Conservation (phyloP, 192 early-diverging fungal species). For the Powellomyces hirtus region DNA sequence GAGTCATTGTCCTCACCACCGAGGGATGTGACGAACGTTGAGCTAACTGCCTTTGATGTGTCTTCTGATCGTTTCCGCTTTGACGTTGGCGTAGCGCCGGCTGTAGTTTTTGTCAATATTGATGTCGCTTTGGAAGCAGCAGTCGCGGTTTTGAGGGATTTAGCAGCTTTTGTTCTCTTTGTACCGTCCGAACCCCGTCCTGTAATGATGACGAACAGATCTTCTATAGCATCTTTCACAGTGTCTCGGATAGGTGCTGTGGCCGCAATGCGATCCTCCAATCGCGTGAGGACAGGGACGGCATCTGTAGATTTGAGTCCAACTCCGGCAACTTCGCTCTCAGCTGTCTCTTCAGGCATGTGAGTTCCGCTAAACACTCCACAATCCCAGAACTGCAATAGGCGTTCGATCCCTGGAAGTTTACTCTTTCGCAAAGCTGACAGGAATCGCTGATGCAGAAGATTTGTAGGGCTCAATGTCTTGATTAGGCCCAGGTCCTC, state of each 20-base stretch:
- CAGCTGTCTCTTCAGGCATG: not conserved
- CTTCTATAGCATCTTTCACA: conserved; percentile 12
- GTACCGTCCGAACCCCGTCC: not conserved
- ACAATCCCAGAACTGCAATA: not conserved
- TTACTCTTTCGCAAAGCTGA: conserved; percentile 3
- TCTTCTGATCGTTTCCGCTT: not conserved
- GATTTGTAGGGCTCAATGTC: not conserved
- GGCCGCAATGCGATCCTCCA: conserved; percentile 8
- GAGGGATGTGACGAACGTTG: conserved; percentile 21
- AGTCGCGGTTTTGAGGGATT: not conserved
- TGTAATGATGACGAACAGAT: conserved; percentile 7
- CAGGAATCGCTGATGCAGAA: conserved; percentile 5
- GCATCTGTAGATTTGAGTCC: conserved; percentile 7
- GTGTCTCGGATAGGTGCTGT: not conserved
- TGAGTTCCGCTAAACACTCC: not conserved
- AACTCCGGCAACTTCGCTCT: not conserved
- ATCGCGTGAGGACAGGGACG: not conserved
- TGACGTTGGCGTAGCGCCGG: not conserved
- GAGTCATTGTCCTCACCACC: conserved; percentile 8
- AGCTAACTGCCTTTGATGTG: not conserved
- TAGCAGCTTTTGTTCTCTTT: conserved; percentile 5
- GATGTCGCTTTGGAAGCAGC: not conserved
- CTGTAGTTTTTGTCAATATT: not conserved
- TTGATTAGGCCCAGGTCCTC: conserved; percentile 26
- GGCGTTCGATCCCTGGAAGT: conserved; percentile 4